Evolutionary conservation across 805 yeast species (phyloP).

Genomic region (Candida insectorum): DNA sequence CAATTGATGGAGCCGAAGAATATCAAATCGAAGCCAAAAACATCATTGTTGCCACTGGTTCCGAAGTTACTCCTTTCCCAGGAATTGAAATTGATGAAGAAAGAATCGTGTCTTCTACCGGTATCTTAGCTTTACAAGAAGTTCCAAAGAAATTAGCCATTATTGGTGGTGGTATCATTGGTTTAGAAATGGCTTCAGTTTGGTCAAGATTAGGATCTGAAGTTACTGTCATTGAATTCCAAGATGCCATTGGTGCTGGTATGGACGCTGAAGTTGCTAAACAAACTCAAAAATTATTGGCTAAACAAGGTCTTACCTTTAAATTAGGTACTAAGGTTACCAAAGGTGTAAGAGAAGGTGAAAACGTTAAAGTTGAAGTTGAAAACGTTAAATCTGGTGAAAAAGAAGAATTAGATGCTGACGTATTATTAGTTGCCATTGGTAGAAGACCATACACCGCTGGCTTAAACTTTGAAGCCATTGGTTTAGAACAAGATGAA

Average conservation of each 20-base stretch:
- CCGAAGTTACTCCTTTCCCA: constrained; percentile 98
- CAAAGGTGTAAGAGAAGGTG: constrained; percentile 86
- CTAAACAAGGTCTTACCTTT: constrained; percentile 94
- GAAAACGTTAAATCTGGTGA: constrained; percentile 88
- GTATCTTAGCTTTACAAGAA: constrained; percentile 79
- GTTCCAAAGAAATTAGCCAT: constrained; percentile 88
- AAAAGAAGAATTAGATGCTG: constrained; percentile 78
- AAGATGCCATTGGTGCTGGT: constrained; percentile 90
- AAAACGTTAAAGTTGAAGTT: constrained; percentile 76
- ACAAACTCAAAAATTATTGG: constrained; percentile 80
- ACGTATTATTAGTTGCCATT: constrained; percentile 91
- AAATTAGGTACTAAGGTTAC: constrained; percentile 89
- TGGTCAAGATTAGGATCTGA: constrained; percentile 93
- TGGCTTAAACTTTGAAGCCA: constrained; percentile 82
- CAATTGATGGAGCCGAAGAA: constrained; percentile 77
- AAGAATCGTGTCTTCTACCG: constrained; percentile 95
- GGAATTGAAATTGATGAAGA: constrained; percentile 96
- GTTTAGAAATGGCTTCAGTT: constrained; percentile 98
- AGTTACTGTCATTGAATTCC: constrained; percentile 93
- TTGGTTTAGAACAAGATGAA: constrained; percentile 89
- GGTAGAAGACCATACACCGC: constrained; percentile 98
- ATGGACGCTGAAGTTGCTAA: constrained; percentile 97
- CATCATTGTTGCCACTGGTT: constrained; percentile 95
- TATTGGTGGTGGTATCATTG: constrained; percentile 99
- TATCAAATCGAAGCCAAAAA: constrained; percentile 71